Evolutionary conservation across 2,329 filamentous ascomycete genomes (phyloP).

Genomic region (Colletotrichum navitas): DNA sequence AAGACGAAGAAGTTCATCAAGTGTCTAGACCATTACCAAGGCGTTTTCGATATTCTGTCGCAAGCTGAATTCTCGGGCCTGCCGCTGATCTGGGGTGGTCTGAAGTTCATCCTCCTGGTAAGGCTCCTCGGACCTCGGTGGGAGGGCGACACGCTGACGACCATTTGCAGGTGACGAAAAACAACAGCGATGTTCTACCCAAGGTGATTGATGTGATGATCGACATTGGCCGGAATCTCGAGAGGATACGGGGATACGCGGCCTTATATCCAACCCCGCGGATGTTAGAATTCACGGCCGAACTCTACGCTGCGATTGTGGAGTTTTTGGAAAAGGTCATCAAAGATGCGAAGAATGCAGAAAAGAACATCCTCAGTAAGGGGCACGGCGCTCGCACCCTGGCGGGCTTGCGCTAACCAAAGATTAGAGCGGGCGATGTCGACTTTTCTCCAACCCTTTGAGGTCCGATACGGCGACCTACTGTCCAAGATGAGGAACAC

Average conservation of each 20-base stretch:
- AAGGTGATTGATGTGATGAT: conserved; percentile 46
- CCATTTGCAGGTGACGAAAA: conserved; percentile 45
- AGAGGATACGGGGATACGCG: conserved; percentile 44
- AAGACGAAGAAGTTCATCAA: conserved; percentile 44
- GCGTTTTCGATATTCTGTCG: conserved; percentile 47
- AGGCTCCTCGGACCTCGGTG: background rate
- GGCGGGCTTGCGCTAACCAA: background rate
- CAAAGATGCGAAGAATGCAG: conserved; percentile 44
- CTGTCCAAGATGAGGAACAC: conserved; percentile 41
- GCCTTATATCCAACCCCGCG: conserved; percentile 45
- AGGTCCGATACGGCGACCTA: conserved; percentile 42
- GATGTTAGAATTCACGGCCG: conserved; percentile 47
- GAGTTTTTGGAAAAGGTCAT: conserved; percentile 46
- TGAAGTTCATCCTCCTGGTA: conserved; percentile 43
- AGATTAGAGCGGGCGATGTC: conserved; percentile 18
- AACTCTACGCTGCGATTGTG: conserved; percentile 46
- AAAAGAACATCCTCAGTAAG: conserved; percentile 35
- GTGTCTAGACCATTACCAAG: conserved; percentile 44
- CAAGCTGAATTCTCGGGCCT: conserved; percentile 46
- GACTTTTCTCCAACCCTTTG: conserved; percentile 40
- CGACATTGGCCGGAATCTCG: conserved; percentile 46
- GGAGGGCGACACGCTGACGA: background rate
- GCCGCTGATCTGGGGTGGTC: conserved; percentile 46
- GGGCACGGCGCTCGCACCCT: rapidly evolving
- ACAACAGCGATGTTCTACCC: conserved; percentile 44